These are phyloP conservation scores for Cucurbita ficifolia DNA, from an alignment of 306 rosid genomes.

Conservation along the genomic window DNA sequence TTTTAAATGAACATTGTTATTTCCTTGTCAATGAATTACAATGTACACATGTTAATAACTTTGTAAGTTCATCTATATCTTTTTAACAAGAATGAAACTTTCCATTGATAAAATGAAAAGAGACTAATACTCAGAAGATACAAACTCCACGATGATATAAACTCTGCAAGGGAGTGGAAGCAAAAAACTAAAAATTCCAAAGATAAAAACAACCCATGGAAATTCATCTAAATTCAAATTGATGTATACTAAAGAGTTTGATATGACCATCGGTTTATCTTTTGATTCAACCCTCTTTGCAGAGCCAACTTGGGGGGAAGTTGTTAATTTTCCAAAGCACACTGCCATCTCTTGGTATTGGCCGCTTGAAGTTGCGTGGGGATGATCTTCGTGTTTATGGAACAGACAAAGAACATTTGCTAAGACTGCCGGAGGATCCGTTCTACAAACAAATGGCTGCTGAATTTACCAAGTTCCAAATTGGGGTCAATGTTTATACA, in stretches of 20 bases:
- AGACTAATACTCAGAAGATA: too few species aligned
- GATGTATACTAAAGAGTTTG: background rate
- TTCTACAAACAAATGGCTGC: conserved; percentile 99
- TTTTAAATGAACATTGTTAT: background rate
- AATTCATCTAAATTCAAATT: background rate
- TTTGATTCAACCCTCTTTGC: conserved; percentile 19
- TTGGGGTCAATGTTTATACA: conserved; percentile 66
- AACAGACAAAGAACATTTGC: conserved; percentile 76
- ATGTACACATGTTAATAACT: background rate
- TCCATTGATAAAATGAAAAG: too few species aligned
- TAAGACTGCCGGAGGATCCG: conserved; percentile 91
- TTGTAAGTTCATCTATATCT: background rate
- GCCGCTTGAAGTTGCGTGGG: conserved; percentile 93
- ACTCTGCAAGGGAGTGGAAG: too few species aligned
- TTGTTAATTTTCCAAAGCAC: conserved; percentile 89
- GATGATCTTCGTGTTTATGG: conserved; percentile 91
- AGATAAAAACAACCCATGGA: background rate
- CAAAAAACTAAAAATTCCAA: too few species aligned
- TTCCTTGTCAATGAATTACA: background rate
- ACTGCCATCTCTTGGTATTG: conserved; percentile 91
- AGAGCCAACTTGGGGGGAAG: conserved; percentile 95
- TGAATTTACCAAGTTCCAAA: conserved; percentile 86
- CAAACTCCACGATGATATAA: too few species aligned
- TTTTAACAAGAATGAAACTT: too few species aligned
- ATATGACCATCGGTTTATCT: background rate